Percentiles rank a stretch among this genome's conserved stretches.
Conservation (phyloP, 2,329 filamentous ascomycete species). For the Orbilia quercus region DNA sequence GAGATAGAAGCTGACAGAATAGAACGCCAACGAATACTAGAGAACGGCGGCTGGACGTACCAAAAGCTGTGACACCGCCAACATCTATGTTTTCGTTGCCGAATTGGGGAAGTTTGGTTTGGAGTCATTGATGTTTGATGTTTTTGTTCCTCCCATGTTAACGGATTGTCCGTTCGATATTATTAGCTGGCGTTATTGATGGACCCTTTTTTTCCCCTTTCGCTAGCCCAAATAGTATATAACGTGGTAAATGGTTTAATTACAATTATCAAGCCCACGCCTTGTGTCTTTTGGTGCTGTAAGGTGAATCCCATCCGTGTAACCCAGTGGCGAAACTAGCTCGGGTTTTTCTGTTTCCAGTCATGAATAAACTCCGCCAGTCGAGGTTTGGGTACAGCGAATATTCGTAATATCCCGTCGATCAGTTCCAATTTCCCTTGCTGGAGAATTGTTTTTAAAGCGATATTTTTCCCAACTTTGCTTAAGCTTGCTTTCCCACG, state of each 20-base stretch:
- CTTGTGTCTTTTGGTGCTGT: too few species aligned
- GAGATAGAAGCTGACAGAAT: slow-evolving; percentile 84
- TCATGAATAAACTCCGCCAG: slow-evolving; percentile 82
- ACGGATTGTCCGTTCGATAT: not conserved
- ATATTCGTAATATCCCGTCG: slow-evolving; percentile 84
- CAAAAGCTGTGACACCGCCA: slow-evolving; percentile 64
- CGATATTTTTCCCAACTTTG: slow-evolving; percentile 87
- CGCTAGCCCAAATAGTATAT: not conserved
- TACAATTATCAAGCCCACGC: too few species aligned
- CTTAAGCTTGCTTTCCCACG: slow-evolving; percentile 67
- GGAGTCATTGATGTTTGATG: slow-evolving; percentile 28
- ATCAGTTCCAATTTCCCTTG: slow-evolving; percentile 85
- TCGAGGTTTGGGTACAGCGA: slow-evolving; percentile 78
- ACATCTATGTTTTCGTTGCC: not conserved
- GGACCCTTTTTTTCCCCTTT: not conserved
- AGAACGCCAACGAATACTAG: slow-evolving; percentile 79
- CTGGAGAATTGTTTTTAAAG: slow-evolving; percentile 77
- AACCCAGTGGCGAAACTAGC: slow-evolving; percentile 5
- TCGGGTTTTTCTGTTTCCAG: slow-evolving; percentile 77
- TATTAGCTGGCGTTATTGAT: not conserved
- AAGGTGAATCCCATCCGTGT: too few species aligned
- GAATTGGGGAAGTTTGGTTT: not conserved
- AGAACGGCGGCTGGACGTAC: slow-evolving; percentile 88
- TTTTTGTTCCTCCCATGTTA: slow-evolving; percentile 39
- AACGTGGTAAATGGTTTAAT: not conserved